Percentiles rank a stretch among this genome's conserved stretches.
phyloP scores from a whole-genome alignment of 192 early-diverging fungal genomes.

The Piromyces finnis region DNA sequence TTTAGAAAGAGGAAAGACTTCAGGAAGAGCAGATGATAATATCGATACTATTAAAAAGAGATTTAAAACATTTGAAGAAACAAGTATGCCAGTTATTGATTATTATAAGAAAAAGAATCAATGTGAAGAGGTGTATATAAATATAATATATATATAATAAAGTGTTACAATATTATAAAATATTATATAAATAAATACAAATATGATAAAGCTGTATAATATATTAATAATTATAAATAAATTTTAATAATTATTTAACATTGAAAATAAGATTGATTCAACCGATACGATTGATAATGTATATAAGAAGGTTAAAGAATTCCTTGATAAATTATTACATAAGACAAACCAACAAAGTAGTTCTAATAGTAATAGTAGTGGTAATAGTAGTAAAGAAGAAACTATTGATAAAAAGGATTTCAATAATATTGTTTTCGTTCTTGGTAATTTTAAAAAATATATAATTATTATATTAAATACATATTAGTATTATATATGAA shows the following conservation, averaged over 20 bases:
- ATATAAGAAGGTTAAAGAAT: neutral
- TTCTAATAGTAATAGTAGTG: no score
- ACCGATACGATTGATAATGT: neutral
- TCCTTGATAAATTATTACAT: neutral
- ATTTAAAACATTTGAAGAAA: constrained; percentile 23
- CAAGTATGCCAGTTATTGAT: constrained; percentile 26
- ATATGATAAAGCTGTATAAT: no score
- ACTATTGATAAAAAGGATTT: neutral
- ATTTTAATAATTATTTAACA: no score
- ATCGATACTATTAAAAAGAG: constrained; percentile 26
- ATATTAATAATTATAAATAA: no score
- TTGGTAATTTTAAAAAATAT: neutral
- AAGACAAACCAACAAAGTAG: neutral
- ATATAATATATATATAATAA: no score
- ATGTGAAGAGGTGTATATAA: constrained; percentile 3
- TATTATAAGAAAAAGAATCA: constrained; percentile 13
- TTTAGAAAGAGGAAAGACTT: constrained; percentile 29
- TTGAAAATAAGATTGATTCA: neutral
- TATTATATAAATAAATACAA: no score
- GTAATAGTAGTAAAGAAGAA: neutral
- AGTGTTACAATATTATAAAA: no score
- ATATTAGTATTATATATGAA: no score
- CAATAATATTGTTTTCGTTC: neutral
- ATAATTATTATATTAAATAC: no score
- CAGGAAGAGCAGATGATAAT: constrained; percentile 33